phyloP scores from a whole-genome alignment of 2,329 filamentous ascomycete genomes.

The Colletotrichum eremochloae region DNA sequence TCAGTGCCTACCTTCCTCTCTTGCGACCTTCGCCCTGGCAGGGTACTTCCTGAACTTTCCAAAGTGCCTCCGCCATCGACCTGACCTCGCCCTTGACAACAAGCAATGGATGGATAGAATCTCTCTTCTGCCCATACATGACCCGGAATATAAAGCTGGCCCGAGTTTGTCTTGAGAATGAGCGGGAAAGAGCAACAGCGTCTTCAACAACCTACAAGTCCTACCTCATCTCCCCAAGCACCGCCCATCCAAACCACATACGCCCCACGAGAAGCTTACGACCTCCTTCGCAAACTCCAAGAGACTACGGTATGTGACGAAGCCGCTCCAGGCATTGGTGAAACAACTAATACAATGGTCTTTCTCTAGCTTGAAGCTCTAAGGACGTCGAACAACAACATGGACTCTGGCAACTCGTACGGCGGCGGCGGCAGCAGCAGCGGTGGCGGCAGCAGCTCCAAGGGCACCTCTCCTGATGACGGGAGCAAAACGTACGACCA shows the following conservation, averaged over 20 bases:
- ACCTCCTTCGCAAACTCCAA: slow-evolving; percentile 39
- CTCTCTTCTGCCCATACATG: not conserved
- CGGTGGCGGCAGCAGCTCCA: slow-evolving; percentile 42
- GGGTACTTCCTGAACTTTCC: slow-evolving; percentile 23
- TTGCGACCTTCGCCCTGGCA: slow-evolving; percentile 15
- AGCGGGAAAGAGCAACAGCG: slow-evolving; percentile 26
- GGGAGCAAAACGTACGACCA: slow-evolving; percentile 37
- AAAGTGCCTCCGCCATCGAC: slow-evolving; percentile 34
- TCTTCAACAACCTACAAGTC: slow-evolving; percentile 18
- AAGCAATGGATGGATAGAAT: not conserved
- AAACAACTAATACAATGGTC: not conserved
- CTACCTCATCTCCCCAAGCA: slow-evolving; percentile 22
- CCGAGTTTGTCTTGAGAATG: slow-evolving; percentile 31
- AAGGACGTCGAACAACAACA: slow-evolving; percentile 22
- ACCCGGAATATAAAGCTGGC: slow-evolving; percentile 34
- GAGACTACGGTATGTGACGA: slow-evolving; percentile 27
- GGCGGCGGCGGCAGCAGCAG: slow-evolving; percentile 37
- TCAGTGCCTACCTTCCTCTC: not conserved
- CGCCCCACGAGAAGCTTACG: slow-evolving; percentile 16
- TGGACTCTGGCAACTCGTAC: slow-evolving; percentile 32
- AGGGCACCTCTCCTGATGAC: slow-evolving; percentile 34
- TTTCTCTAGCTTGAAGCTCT: slow-evolving; percentile 26
- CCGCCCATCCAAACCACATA: slow-evolving; percentile 9
- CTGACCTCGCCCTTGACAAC: slow-evolving; percentile 14
- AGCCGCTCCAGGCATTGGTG: not conserved